Conservation (phyloP, 495 filamentous ascomycete genomes). For the Penicillium egyptiacum region DNA sequence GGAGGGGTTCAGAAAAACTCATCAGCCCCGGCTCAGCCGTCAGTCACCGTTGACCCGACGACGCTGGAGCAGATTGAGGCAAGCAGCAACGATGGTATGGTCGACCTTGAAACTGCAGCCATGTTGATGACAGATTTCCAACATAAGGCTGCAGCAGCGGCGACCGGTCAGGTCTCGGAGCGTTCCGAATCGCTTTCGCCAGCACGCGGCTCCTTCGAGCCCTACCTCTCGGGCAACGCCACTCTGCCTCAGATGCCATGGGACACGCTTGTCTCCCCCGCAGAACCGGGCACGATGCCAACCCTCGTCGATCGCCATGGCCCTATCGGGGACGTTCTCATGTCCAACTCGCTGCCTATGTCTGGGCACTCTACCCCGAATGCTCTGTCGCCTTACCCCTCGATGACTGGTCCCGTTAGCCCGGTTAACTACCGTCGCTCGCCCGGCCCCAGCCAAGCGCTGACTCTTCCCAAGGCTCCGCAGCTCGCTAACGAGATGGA, state of each 20-base stretch:
- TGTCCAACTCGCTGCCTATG: constrained; percentile 66
- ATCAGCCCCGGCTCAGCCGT: constrained; percentile 73
- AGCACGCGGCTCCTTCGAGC: constrained; percentile 62
- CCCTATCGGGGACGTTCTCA: constrained; percentile 58
- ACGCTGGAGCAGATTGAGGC: constrained; percentile 94
- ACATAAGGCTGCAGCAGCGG: constrained; percentile 88
- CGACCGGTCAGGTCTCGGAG: constrained; percentile 71
- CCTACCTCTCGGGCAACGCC: constrained; percentile 73
- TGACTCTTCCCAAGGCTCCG: constrained; percentile 64
- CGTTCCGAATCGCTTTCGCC: constrained; percentile 71
- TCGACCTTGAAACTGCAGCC: constrained; percentile 96
- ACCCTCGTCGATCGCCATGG: constrained; percentile 66
- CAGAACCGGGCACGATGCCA: constrained; percentile 61
- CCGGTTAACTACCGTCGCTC: constrained; percentile 68
- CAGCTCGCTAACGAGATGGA: constrained; percentile 74
- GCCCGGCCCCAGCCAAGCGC: constrained; percentile 61
- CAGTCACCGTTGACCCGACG: constrained; percentile 81
- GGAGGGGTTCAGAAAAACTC: constrained; percentile 61
- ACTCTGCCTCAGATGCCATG: constrained; percentile 86
- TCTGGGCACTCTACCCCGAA: constrained; percentile 76
- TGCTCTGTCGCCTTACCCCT: constrained; percentile 74
- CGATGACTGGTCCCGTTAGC: constrained; percentile 70
- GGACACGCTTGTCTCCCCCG: constrained; percentile 74
- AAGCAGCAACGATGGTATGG: constrained; percentile 81
- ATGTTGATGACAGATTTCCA: constrained; percentile 99